Conservation (phyloP, 176 grass and related monocot species). For the Zoysia pacifica region DNA sequence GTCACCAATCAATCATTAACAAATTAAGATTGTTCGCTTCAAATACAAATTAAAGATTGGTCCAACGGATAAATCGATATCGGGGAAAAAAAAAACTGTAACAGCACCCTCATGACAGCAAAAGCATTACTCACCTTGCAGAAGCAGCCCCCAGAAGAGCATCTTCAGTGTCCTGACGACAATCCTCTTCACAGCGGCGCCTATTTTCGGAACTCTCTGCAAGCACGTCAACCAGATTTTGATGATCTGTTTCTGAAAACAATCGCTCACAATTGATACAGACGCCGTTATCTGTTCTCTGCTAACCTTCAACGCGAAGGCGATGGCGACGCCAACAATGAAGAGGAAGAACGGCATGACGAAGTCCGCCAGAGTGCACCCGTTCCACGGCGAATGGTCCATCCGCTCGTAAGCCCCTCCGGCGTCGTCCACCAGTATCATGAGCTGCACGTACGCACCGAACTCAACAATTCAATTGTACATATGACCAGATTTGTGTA, state of each 20-base stretch:
- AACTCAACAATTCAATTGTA: not conserved
- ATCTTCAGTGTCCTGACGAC: slow-evolving; percentile 61
- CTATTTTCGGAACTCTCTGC: slow-evolving; percentile 62
- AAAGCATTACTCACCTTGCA: slow-evolving; percentile 49
- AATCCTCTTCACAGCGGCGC: slow-evolving; percentile 48
- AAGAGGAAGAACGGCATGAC: slow-evolving; percentile 99
- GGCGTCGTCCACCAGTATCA: slow-evolving; percentile 88
- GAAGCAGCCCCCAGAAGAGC: slow-evolving; percentile 71
- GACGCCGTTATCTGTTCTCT: not conserved
- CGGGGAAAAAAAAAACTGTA: not conserved
- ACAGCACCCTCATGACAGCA: not conserved
- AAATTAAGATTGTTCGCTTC: not conserved
- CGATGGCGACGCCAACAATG: slow-evolving; percentile 85
- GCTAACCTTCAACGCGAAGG: slow-evolving; percentile 79
- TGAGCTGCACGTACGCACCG: slow-evolving; percentile 53
- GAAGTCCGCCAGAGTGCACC: slow-evolving; percentile 87
- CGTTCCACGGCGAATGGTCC: slow-evolving; percentile 81
- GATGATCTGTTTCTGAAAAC: not conserved
- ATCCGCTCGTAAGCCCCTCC: slow-evolving; percentile 75
- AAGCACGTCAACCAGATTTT: not conserved
- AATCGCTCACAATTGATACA: not conserved
- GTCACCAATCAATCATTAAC: not conserved
- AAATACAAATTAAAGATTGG: not conserved
- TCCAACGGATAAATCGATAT: not conserved
- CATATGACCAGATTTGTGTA: not conserved